Evolutionary conservation across 2,329 filamentous ascomycete genomes (phyloP), one percentile per base, ranked within the genome.

Genomic region (Neoscytalidium dimidiatum): DNA sequence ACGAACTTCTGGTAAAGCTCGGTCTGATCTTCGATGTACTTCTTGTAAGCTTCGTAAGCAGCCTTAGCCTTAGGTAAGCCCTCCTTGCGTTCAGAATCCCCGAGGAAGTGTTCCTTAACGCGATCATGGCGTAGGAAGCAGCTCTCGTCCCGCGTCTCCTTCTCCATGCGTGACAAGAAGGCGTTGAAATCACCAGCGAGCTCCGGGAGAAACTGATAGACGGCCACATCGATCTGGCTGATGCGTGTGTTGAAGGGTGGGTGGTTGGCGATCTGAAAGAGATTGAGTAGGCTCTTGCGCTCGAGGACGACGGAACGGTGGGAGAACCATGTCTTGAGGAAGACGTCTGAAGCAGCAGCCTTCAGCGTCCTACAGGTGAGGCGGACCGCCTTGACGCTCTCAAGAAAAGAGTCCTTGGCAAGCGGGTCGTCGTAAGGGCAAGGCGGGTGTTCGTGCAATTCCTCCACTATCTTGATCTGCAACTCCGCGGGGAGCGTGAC

Each of bases 381-480:
- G 23, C 66, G 64, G 13, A 66, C 65, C 14, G 66, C 60, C 19
- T 65, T 61, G 44, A 67, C 48, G 51, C 67, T 64, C 57, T 62
- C 64, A 17, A 66, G 67, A n/a, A 69, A 63, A 19, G 48, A 28
- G 17, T 65, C 60, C 21, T 61, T 35, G 56, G 41, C 56, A 44
- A 60, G 56, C 5, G 35, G 65, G 44, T 49, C 63, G 41, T 46
- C 52, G 11, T 60, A 60, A 7, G 62, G 38, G 33, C 63, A 60
- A 9, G 60, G 49, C 19, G 64, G 31, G 48, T 63, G 31, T 60
- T 65, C 61, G 66, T 64, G 67, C 13, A 68, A 64, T 49, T 67
- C 58, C 7, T 68, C 64, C 4, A 67, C 65, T 26, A 68, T 62
- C 53, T 67, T 66, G 33, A 62, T 64, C n/a, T 66, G 66, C 38